These are phyloP conservation scores for Sequoia sempervirens DNA, from an alignment of 75 land plant genomes.

Conservation along the genomic window DNA sequence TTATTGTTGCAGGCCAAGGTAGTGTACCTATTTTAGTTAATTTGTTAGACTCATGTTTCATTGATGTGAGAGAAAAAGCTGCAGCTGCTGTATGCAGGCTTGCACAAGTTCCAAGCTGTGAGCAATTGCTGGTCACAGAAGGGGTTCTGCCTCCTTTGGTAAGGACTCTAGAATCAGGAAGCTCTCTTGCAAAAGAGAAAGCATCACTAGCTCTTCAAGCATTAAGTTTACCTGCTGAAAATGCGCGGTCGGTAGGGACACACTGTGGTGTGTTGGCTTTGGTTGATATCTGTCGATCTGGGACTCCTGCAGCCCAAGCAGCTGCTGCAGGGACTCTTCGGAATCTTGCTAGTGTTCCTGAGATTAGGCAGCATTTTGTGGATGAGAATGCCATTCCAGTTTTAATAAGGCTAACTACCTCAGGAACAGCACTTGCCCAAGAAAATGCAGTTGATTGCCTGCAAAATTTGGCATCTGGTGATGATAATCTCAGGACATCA, in stretches of 20 bases:
- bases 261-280: constrained; percentile 65
- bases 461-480: constrained; percentile 48
- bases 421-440: constrained; percentile 67
- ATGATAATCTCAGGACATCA: constrained; percentile 40
- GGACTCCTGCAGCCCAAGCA: constrained; percentile 80
- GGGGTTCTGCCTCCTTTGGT: constrained; percentile 59
- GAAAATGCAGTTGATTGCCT: constrained; percentile 74
- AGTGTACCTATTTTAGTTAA: constrained; percentile 61
- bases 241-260: constrained; percentile 58
- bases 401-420: constrained; percentile 39
- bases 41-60: constrained; percentile 49
- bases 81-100: constrained; percentile 55
- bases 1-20: constrained; percentile 66
- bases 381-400: constrained; percentile 69
- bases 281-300: constrained; percentile 63
- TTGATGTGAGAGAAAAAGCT: constrained; percentile 64
- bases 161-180: constrained; percentile 67
- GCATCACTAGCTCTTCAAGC: constrained; percentile 65
- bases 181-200: constrained; percentile 56
- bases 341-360: constrained; percentile 49
- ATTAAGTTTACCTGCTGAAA: constrained; percentile 54
- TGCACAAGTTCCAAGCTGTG: constrained; percentile 52
- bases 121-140: constrained; percentile 51
- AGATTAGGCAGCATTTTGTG: constrained; percentile 44
- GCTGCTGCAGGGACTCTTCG: constrained; percentile 67